A percentile compares a stretch with the other conserved stretches of the same genome.
phyloP scores from a whole-genome alignment of 2,329 filamentous ascomycete genomes.

The Fusarium sp. region DNA sequence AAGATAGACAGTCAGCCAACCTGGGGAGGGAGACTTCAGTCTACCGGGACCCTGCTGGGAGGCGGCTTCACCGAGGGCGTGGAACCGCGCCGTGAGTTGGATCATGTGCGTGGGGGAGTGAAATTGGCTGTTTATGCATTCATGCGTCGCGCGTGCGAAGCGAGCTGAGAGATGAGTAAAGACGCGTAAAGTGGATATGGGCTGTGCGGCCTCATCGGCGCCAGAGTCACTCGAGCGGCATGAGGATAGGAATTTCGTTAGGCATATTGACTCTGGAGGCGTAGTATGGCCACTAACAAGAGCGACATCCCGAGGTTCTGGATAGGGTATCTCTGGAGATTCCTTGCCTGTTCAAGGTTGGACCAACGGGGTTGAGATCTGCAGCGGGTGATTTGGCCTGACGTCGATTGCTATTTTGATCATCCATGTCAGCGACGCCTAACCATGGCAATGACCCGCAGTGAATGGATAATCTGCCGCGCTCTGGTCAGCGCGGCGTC shows the following conservation, averaged over 20 bases:
- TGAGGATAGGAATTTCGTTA: constrained; percentile 2
- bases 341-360: constrained; percentile 21
- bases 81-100: constrained; percentile 49
- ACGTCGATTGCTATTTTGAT: constrained; percentile 45
- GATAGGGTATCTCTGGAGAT: constrained; percentile 9
- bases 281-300: constrained; percentile 12
- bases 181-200: constrained; percentile 12
- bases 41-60: constrained; percentile 31
- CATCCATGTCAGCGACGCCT: constrained; percentile 17
- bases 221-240: constrained; percentile 3
- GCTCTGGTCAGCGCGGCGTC: constrained; percentile 38
- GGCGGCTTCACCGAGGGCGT: constrained; percentile 51
- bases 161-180: constrained; percentile 26
- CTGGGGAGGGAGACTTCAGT: constrained; percentile 27
- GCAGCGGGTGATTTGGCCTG: constrained; percentile 33
- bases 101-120: constrained; percentile 46
- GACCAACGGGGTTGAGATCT: constrained; percentile 39
- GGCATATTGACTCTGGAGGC: constrained; percentile 1
- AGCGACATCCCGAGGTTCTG: constrained; percentile 6
- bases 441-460: constrained; percentile 15
- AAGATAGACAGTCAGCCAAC: constrained; percentile 12
- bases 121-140: constrained; percentile 52
- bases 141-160: constrained; percentile 42
- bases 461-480: constrained; percentile 34
- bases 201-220: background rate